phyloP scores from a whole-genome alignment of 169 alveolate genomes.

The Eimeria mitis region DNA sequence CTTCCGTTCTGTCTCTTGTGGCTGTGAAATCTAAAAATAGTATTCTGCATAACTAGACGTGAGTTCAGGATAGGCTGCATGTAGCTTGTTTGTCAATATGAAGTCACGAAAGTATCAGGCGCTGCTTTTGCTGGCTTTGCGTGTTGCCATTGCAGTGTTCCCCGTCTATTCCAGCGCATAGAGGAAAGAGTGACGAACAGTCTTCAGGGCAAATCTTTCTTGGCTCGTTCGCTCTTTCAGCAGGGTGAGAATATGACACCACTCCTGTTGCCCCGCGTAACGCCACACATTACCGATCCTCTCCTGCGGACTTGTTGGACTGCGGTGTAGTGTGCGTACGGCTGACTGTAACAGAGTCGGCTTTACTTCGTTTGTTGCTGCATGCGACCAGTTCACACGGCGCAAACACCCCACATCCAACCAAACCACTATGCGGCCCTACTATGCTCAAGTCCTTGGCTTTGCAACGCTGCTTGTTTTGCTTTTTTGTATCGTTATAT shows the following conservation, averaged over 20 bases:
- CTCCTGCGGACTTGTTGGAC: background rate
- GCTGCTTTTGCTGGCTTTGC: background rate
- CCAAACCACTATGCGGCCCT: too few relatives aligned
- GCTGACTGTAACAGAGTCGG: background rate
- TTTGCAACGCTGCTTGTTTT: background rate
- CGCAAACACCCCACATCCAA: background rate
- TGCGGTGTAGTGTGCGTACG: background rate
- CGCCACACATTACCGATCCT: background rate
- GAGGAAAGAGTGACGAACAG: constrained; percentile 92
- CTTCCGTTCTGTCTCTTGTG: background rate
- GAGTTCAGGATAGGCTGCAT: background rate
- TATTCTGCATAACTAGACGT: background rate
- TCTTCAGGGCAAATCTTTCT: constrained; percentile 86
- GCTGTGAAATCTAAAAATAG: background rate
- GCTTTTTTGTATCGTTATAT: background rate
- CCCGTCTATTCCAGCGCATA: constrained; percentile 96
- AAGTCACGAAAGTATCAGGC: background rate
- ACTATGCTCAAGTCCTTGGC: background rate
- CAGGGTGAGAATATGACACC: constrained; percentile 82
- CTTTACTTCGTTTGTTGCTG: background rate
- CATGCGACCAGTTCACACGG: too few relatives aligned
- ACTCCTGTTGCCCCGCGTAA: background rate
- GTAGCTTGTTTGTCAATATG: background rate
- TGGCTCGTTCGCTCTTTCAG: constrained; percentile 88
- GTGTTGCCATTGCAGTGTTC: constrained; percentile 91